Evolutionary conservation across 352 stramenopile species (phyloP), one percentile per base, ranked within the genome.

Genomic region (Phytophthora macrochlamydospora): DNA sequence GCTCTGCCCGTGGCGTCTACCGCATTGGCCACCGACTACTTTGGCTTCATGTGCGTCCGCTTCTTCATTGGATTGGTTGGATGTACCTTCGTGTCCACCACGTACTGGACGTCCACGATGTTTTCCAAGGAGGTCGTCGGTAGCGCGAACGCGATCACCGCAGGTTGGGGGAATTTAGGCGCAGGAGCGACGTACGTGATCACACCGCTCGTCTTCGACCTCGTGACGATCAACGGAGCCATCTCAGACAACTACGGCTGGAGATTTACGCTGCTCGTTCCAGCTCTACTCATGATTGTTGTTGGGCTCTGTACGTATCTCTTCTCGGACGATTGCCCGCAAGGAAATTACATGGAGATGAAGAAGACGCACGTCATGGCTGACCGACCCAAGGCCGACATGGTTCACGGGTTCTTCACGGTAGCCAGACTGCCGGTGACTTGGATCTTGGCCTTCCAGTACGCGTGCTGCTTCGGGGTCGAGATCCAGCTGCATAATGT

Each of bases 401-500:
- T 72, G 58, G 1, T 64, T 37, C 52, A 24, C 2, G 77, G 52
- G 30, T 74, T 71, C 32, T 71, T 56, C 79, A 87, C 64, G 9
- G 92, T 79, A 6, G 50, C 44, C 7, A 67, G 60, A 24, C 38
- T 69, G 14, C 65, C 77, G 5, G 94, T 93, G 33, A 91, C 83
- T 5, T 98, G 93, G 93, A 75, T 98, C 51, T 71, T 37, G 3
- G 53, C 49, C 2, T 61, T 73, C 6, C 65, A 73, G 13, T 73
- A 73, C 28, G 65, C 65, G 1, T 93, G 84, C 60, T 97, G 85
- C 78, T 98, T 99, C 59, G 95, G 95, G 38, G 86, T 98, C 37
- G 94, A 98, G 67, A 76, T 99, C 2, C 94, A 95, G 61, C 91
- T 98, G 56, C 96, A 98, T 73, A 98, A 98, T 76, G 90, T 93